Evolutionary conservation across 176 grass and related monocot species (phyloP).

Genomic region (Luzula sylvatica): DNA sequence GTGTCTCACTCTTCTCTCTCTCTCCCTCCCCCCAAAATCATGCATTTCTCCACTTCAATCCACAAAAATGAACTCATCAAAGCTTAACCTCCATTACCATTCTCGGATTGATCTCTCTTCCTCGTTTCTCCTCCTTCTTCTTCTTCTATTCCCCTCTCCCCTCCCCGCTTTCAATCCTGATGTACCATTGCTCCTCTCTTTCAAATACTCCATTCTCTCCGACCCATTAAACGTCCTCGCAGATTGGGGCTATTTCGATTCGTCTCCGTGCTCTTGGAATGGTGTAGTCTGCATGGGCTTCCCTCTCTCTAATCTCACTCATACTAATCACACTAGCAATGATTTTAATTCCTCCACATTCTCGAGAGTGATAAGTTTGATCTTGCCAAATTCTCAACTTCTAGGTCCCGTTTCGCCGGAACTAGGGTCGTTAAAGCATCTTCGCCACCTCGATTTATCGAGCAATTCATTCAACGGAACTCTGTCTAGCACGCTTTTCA

Average conservation of each 20-base stretch:
- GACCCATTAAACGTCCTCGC: slow-evolving; percentile 56
- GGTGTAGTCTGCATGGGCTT: slow-evolving; percentile 59
- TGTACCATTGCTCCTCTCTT: slow-evolving; percentile 48
- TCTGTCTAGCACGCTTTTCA: slow-evolving; percentile 37
- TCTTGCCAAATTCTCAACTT: slow-evolving; percentile 66
- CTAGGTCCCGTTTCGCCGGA: slow-evolving; percentile 44
- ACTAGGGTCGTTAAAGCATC: slow-evolving; percentile 58
- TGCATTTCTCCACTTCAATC: slow-evolving; percentile 17
- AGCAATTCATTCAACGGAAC: slow-evolving; percentile 71
- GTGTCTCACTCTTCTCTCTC: neutral
- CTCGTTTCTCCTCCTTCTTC: neutral
- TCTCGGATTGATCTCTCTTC: slow-evolving; percentile 2
- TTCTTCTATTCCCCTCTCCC: slow-evolving; percentile 13
- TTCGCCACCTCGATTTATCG: slow-evolving; percentile 82
- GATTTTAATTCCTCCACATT: neutral
- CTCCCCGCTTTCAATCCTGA: slow-evolving; percentile 52
- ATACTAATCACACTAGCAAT: neutral
- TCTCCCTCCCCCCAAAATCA: neutral
- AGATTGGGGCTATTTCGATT: slow-evolving; percentile 50
- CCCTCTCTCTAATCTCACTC: neutral
- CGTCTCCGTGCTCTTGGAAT: slow-evolving; percentile 77
- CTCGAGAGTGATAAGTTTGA: slow-evolving; percentile 46
- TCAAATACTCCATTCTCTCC: slow-evolving; percentile 55
- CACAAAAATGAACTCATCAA: slow-evolving; percentile 10
- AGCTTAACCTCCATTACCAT: neutral